These are phyloP conservation scores for Lactarius vividus DNA, from an alignment of 768 basidiomycete genomes.

Conservation along the genomic window DNA sequence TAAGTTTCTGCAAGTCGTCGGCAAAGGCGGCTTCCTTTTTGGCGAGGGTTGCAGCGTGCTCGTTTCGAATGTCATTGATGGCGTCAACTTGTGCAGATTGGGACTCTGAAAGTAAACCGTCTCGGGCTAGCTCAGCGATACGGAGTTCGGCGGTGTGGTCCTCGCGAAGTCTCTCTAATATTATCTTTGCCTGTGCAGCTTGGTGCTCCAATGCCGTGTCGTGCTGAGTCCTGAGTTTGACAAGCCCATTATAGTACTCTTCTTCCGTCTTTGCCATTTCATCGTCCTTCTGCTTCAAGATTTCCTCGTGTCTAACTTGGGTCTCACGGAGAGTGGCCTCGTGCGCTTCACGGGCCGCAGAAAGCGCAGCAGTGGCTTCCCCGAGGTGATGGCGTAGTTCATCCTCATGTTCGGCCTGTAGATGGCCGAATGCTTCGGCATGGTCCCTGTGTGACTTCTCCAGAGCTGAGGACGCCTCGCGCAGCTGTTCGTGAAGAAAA, in stretches of 20 bases:
- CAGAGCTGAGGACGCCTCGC: conserved; percentile 33
- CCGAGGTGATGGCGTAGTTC: conserved; percentile 50
- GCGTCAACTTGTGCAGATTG: conserved; percentile 61
- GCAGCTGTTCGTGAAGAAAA: conserved; percentile 35
- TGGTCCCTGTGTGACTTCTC: conserved; percentile 51
- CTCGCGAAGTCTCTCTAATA: conserved; percentile 67
- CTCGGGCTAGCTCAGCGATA: conserved; percentile 69
- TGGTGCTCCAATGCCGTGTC: conserved; percentile 61
- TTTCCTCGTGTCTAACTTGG: conserved; percentile 51
- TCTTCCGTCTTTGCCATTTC: conserved; percentile 66
- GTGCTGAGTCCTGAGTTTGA: conserved; percentile 73
- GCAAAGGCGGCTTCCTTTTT: conserved; percentile 64
- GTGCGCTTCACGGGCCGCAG: conserved; percentile 51
- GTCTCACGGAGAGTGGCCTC: conserved; percentile 49
- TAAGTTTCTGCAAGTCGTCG: conserved; percentile 64
- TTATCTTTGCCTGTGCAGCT: conserved; percentile 55
- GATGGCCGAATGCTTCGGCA: conserved; percentile 55
- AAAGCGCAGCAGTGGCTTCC: conserved; percentile 50
- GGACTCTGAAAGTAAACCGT: conserved; percentile 73
- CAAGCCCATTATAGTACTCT: conserved; percentile 78
- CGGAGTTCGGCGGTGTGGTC: conserved; percentile 75
- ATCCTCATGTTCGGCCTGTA: conserved; percentile 40
- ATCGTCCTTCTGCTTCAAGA: conserved; percentile 60
- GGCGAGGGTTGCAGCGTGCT: conserved; percentile 62
- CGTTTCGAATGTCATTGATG: conserved; percentile 66